Evolutionary conservation across 2,329 filamentous ascomycete genomes (phyloP).

Genomic region (Claviceps spartinae): DNA sequence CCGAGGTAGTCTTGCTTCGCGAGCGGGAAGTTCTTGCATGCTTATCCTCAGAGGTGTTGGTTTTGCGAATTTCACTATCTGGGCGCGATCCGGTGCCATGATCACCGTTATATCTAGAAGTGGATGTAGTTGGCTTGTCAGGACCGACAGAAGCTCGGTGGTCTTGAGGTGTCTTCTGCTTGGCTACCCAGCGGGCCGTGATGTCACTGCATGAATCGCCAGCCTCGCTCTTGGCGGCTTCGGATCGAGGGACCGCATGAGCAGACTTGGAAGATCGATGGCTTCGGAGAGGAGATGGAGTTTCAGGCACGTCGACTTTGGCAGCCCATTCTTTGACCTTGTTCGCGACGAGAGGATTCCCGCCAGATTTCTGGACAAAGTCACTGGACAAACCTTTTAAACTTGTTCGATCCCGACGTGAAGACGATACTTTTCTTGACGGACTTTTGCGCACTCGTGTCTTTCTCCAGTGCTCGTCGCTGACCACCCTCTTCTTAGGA

Average conservation of each 20-base stretch:
- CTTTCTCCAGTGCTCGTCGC: conserved; percentile 80
- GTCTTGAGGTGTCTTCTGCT: conserved; percentile 7
- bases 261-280: conserved; percentile 24
- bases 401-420: conserved; percentile 12
- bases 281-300: conserved; percentile 20
- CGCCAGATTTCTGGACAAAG: conserved; percentile 38
- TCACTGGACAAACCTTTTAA: conserved; percentile 34
- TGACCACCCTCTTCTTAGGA: conserved; percentile 84
- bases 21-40: conserved; percentile 10
- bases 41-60: conserved; percentile 11
- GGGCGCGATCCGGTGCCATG: conserved; percentile 18
- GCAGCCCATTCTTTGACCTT: conserved; percentile 51
- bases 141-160: conserved; percentile 17
- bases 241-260: conserved; percentile 13
- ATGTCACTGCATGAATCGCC: conserved; percentile 16
- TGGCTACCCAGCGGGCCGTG: conserved; percentile 10
- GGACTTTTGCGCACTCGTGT: conserved; percentile 38
- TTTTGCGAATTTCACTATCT: conserved; percentile 15
- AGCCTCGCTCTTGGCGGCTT: conserved; percentile 15
- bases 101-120: neutral
- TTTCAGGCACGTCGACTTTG: conserved; percentile 36
- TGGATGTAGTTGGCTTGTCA: neutral
- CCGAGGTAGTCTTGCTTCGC: conserved; percentile 16
- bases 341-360: conserved; percentile 41
- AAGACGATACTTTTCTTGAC: conserved; percentile 26